These are phyloP conservation scores for Kluyveromyces dobzhanskii DNA, from an alignment of 805 yeast genomes.

Conservation along the genomic window DNA sequence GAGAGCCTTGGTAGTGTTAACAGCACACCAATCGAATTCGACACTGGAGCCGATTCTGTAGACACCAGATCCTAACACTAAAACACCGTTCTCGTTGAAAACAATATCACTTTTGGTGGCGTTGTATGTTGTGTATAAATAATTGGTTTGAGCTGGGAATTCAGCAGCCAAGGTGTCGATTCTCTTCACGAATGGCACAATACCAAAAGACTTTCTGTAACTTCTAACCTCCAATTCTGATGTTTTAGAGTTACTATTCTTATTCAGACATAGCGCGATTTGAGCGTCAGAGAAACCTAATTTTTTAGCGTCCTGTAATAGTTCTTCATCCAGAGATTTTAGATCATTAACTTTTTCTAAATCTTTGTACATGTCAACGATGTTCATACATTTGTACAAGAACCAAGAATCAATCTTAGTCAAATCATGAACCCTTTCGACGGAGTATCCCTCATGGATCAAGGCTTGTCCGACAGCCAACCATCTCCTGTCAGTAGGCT, in stretches of 20 bases:
- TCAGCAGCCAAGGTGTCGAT: conserved; percentile 98
- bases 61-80: conserved; percentile 98
- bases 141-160: conserved; percentile 96
- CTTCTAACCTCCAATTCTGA: conserved; percentile 77
- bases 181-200: conserved; percentile 89
- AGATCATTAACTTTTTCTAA: conserved; percentile 58
- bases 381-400: conserved; percentile 83
- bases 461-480: conserved; percentile 97
- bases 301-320: conserved; percentile 75
- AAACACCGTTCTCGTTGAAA: conserved; percentile 82
- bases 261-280: conserved; percentile 67
- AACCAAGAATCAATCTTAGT: conserved; percentile 96
- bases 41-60: conserved; percentile 98
- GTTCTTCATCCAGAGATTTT: conserved; percentile 53
- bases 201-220: conserved; percentile 69
- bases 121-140: conserved; percentile 91
- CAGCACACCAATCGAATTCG: conserved; percentile 99
- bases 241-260: conserved; percentile 22
- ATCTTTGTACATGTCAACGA: conserved; percentile 81
- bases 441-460: conserved; percentile 82
- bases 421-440: conserved; percentile 85
- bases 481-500: conserved; percentile 96
- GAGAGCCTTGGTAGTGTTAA: conserved; percentile 88
- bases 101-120: conserved; percentile 78
- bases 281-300: conserved; percentile 94